These are phyloP conservation scores for Chaetomium olivaceum DNA, from an alignment of 2,329 filamentous ascomycete genomes.

Conservation along the genomic window DNA sequence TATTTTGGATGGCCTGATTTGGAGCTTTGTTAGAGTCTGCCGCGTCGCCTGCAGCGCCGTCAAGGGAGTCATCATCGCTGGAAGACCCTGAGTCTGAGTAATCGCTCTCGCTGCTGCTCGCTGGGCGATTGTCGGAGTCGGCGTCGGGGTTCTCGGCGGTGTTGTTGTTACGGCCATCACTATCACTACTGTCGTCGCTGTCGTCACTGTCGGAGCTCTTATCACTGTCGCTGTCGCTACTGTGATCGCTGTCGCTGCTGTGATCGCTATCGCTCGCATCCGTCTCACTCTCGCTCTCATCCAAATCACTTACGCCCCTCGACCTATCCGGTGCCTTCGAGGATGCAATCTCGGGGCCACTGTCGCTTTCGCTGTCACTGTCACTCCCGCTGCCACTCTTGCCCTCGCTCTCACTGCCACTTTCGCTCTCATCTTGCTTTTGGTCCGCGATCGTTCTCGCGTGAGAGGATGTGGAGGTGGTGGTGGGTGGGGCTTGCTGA, in stretches of 20 bases:
- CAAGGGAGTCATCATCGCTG: slow-evolving; percentile 25
- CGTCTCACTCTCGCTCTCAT: slow-evolving; percentile 20
- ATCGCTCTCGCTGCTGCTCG: slow-evolving; percentile 3
- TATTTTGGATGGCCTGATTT: not conserved
- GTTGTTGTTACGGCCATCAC: slow-evolving; percentile 11
- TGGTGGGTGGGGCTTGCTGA: not conserved
- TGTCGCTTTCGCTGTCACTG: slow-evolving; percentile 24
- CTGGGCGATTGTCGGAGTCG: not conserved
- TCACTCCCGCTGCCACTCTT: slow-evolving; percentile 16
- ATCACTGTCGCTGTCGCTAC: slow-evolving; percentile 18
- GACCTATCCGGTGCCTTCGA: slow-evolving; percentile 19
- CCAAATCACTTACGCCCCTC: not conserved
- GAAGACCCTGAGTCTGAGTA: slow-evolving; percentile 15
- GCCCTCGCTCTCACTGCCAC: not conserved
- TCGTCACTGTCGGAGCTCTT: slow-evolving; percentile 12
- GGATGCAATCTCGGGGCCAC: slow-evolving; percentile 31
- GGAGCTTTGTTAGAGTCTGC: not conserved
- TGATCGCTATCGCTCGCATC: slow-evolving; percentile 18
- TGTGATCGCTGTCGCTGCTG: slow-evolving; percentile 22
- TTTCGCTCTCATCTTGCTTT: not conserved
- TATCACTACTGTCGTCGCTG: not conserved
- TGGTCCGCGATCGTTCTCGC: not conserved
- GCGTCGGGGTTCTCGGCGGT: slow-evolving; percentile 4
- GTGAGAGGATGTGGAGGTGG: not conserved
- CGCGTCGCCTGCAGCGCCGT: not conserved